Evolutionary conservation across 1,284 basidiomycete species (phyloP), one percentile per base, ranked within the genome.

Genomic region (Malassezia dermatis): DNA sequence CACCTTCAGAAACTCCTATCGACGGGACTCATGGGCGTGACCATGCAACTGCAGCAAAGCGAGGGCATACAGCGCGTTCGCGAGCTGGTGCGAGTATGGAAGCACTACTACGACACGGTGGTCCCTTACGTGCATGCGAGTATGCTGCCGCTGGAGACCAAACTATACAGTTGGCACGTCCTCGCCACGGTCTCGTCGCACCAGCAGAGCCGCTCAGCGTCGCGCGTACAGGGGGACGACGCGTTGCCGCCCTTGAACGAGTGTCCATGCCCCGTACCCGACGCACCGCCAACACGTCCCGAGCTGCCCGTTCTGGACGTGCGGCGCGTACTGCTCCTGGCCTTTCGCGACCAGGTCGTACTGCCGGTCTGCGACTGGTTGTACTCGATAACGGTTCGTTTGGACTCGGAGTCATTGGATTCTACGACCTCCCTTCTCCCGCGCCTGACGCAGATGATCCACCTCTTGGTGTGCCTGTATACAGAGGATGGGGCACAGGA

Each of bases 61-160:
- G 65, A 73, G 19, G 71, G 71, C 43, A 81, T 84, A 43, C 81
- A 83, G 63, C 79, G 95, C 4, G 77, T 91, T 15, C 78, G 79
- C 1, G 80, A 87, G 8, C 79, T 93, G 10, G 86, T 89, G 1
- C 88, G 93, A 63, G 80, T 87, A 13, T 96, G 91, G 91, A 82
- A 81, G 6, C 91, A 93, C 78, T 95, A 94, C 77, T 94, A 89
- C 84, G 86, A 87, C 61, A 85, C 88, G 59, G 84, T 95, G 19
- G 77, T 96, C 1, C 89, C 90, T 1, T 91, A 89, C 70, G 78
- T 89, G 37, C 87, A 90, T 79, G 79, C 77, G 21, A 76, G 78
- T 57, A 79, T 80, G 55, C 70, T 80, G 17, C 79, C 79, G 0
- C 49, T 77, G 0, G 65, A 69, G 6, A 71, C 69, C 12, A 71